Conservation (phyloP, 176 grass and related monocot genomes). For the Aegilops speltoides region DNA sequence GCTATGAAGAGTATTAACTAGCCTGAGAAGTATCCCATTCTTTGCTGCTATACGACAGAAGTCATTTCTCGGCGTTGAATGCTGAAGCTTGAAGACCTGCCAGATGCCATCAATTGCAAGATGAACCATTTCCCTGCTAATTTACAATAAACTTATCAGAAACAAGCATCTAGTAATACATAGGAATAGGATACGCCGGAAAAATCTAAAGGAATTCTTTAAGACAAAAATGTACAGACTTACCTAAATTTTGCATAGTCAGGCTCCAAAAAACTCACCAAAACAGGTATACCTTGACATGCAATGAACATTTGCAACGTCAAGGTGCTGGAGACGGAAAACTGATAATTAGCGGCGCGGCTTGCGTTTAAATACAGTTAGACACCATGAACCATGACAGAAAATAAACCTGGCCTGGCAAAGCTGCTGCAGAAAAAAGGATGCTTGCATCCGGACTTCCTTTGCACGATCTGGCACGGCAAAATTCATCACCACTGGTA, state of each 20-base stretch:
- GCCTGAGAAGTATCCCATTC: constrained; percentile 81
- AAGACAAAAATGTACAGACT: constrained; percentile 24
- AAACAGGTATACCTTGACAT: constrained; percentile 96
- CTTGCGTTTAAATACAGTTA: constrained; percentile 28
- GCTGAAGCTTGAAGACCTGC: constrained; percentile 96
- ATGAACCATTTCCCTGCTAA: constrained; percentile 96
- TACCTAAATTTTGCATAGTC: constrained; percentile 98
- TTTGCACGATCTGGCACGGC: constrained; percentile 66
- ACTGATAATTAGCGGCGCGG: constrained; percentile 32
- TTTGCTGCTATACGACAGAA: constrained; percentile 95
- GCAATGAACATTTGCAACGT: constrained; percentile 99
- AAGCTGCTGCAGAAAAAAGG: constrained; percentile 91
- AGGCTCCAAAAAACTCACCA: constrained; percentile 93
- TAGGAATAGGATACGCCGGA: constrained; percentile 3
- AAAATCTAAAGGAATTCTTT: not conserved
- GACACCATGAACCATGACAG: constrained; percentile 3
- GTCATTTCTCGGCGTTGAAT: constrained; percentile 84
- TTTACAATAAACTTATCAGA: constrained; percentile 32
- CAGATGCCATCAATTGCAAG: constrained; percentile 97
- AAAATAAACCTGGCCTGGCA: constrained; percentile 85
- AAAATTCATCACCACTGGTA: constrained; percentile 86
- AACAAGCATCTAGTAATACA: constrained; percentile 16
- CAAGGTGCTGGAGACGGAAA: constrained; percentile 62
- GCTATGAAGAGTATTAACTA: constrained; percentile 95
- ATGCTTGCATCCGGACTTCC: constrained; percentile 94